These are phyloP conservation scores for Boletus pseudopeckii DNA, from an alignment of 768 basidiomycete species.

Conservation along the genomic window DNA sequence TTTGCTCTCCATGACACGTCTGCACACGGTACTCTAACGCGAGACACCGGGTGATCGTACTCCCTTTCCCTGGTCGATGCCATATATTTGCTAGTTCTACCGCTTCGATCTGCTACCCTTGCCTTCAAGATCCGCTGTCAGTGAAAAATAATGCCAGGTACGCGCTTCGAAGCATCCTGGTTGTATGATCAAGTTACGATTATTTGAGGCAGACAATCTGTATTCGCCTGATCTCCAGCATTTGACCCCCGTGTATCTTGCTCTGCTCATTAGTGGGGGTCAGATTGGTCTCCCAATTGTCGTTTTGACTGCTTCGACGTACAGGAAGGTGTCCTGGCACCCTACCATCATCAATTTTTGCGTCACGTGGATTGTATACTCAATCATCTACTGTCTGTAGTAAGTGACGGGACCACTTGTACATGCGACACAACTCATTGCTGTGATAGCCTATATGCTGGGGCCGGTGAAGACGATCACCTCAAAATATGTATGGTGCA, in stretches of 20 bases:
- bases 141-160: conserved; percentile 16
- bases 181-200: neutral
- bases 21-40: conserved; percentile 2
- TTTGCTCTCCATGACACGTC: conserved; percentile 9
- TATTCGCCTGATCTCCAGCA: conserved; percentile 24
- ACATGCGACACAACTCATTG: conserved; percentile 7
- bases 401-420: conserved; percentile 30
- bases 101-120: neutral
- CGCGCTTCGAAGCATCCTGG: neutral
- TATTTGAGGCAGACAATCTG: conserved; percentile 1
- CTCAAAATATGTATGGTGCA: conserved; percentile 45
- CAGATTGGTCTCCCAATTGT: conserved; percentile 51
- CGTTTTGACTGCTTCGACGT: conserved; percentile 42
- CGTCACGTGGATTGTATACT: conserved; percentile 53
- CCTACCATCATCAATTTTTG: conserved; percentile 58
- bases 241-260: conserved; percentile 40
- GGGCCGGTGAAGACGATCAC: conserved; percentile 22
- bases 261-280: conserved; percentile 49
- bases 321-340: conserved; percentile 42
- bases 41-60: neutral
- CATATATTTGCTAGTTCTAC: neutral
- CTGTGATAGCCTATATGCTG: conserved; percentile 32
- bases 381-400: conserved; percentile 49
- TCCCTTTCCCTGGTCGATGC: neutral
- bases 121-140: neutral